These are phyloP conservation scores for Cordyceps fumosorosea DNA, from an alignment of 2,329 filamentous ascomycete genomes.

Conservation along the genomic window DNA sequence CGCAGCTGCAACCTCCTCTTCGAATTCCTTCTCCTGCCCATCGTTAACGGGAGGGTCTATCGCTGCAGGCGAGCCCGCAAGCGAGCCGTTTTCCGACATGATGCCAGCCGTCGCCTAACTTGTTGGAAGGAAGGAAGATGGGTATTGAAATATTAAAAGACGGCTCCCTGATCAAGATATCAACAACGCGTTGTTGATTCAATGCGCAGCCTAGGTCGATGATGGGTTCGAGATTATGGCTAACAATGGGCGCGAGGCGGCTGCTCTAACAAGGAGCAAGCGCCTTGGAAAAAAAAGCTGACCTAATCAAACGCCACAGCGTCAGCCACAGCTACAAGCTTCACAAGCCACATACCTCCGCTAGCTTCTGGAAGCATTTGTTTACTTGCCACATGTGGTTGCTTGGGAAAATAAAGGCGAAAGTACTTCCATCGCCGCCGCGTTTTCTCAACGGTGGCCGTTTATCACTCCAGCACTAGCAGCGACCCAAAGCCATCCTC, in stretches of 20 bases:
- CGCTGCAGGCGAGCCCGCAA: slow-evolving; percentile 30
- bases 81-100: slow-evolving; percentile 44
- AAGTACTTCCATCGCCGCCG: neutral
- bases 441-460: neutral
- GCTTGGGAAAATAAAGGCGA: slow-evolving; percentile 10
- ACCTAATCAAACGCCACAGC: slow-evolving; percentile 5
- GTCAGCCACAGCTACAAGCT: neutral
- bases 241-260: too few relatives aligned
- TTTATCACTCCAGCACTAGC: neutral
- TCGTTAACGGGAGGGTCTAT: slow-evolving; percentile 28
- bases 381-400: slow-evolving; percentile 13
- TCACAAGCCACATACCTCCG: neutral
- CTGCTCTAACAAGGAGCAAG: neutral
- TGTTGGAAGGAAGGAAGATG: neutral
- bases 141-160: too few relatives aligned
- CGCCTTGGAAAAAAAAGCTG: slow-evolving; percentile 8
- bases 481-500: neutral
- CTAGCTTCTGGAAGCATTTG: neutral
- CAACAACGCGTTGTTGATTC: too few relatives aligned
- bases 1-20: slow-evolving; percentile 35
- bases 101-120: neutral
- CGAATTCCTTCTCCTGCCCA: slow-evolving; percentile 34
- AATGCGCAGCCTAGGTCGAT: neutral
- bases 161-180: too few relatives aligned
- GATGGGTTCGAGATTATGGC: neutral